Percentiles rank a stretch among this genome's conserved stretches.
Evolutionary conservation across 2,329 filamentous ascomycete genomes (phyloP).

Genomic region (Fusarium transvaalense): DNA sequence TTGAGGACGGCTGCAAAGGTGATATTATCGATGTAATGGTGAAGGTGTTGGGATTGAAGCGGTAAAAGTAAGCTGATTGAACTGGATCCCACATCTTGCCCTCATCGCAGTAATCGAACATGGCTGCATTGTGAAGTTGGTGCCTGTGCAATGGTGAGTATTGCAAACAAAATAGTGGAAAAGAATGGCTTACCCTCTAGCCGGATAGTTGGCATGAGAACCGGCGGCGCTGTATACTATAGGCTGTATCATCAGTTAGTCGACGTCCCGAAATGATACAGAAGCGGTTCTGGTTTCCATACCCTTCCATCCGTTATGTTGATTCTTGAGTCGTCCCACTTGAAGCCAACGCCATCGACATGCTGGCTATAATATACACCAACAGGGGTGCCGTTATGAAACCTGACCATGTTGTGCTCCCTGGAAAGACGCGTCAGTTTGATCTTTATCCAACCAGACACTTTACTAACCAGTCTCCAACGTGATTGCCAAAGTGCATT

Average conservation of each 20-base stretch:
- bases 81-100: slow-evolving; percentile 53
- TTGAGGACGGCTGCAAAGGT: slow-evolving; percentile 17
- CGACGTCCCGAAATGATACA: accelerated
- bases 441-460: accelerated
- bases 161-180: accelerated
- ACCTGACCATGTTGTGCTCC: slow-evolving; percentile 49
- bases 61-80: slow-evolving; percentile 54
- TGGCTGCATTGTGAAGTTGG: slow-evolving; percentile 51
- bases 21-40: slow-evolving; percentile 39
- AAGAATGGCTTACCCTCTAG: slow-evolving; percentile 44
- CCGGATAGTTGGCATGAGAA: slow-evolving; percentile 53
- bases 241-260: slow-evolving; percentile 44
- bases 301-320: slow-evolving; percentile 47
- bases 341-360: slow-evolving; percentile 41
- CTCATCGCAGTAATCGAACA: slow-evolving; percentile 53
- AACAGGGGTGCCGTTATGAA: slow-evolving; percentile 45
- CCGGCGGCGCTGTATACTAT: slow-evolving; percentile 53
- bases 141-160: slow-evolving; percentile 38
- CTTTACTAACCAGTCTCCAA: slow-evolving; percentile 48
- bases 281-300: slow-evolving; percentile 13
- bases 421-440: slow-evolving; percentile 11
- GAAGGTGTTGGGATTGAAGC: slow-evolving; percentile 46
- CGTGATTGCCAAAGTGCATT: slow-evolving; percentile 50
- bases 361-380: slow-evolving; percentile 51
- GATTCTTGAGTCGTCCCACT: slow-evolving; percentile 49